A percentile compares a stretch with the other conserved stretches of the same genome.
phyloP scores from a whole-genome alignment of 1,284 basidiomycete genomes.

The Ceraceosorus bombacis region DNA sequence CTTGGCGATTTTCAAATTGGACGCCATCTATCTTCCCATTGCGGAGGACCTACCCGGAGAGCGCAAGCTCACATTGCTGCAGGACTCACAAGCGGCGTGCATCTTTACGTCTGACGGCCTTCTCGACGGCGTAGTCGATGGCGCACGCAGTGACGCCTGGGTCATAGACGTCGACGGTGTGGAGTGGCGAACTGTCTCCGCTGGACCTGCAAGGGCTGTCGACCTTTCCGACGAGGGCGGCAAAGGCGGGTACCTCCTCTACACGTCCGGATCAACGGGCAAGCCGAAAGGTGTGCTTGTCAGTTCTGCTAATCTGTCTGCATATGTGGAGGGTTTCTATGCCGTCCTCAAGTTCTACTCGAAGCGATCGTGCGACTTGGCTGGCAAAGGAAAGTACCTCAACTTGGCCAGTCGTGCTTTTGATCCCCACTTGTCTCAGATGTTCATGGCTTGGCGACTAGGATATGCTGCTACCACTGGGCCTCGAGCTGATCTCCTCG shows the following conservation, averaged over 20 bases:
- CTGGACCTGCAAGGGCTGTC: too few relatives aligned
- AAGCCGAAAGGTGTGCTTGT: constrained; percentile 42
- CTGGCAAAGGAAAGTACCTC: constrained; percentile 6
- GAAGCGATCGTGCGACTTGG: background rate
- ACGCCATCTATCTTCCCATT: constrained; percentile 46
- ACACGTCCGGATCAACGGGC: constrained; percentile 43
- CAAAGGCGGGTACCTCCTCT: constrained; percentile 32
- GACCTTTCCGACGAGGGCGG: too few relatives aligned
- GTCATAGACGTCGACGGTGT: too few relatives aligned
- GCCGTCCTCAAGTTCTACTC: constrained; percentile 4
- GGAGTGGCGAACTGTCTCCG: too few relatives aligned
- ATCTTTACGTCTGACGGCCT: constrained; percentile 16
- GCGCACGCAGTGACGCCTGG: too few relatives aligned
- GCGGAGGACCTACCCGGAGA: constrained; percentile 43
- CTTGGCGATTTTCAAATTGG: constrained; percentile 27
- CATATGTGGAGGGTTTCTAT: constrained; percentile 4
- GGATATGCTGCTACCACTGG: constrained; percentile 43
- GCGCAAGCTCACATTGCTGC: constrained; percentile 38
- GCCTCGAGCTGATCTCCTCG: constrained; percentile 29
- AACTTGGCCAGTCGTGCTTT: constrained; percentile 24
- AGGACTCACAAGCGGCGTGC: constrained; percentile 25
- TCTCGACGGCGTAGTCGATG: too few relatives aligned
- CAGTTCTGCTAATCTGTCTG: constrained; percentile 27
- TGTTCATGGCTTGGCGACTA: constrained; percentile 36
- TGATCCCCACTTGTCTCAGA: constrained; percentile 47